phyloP scores from a whole-genome alignment of 495 filamentous ascomycete species.

The Penicillium longicatenatum region DNA sequence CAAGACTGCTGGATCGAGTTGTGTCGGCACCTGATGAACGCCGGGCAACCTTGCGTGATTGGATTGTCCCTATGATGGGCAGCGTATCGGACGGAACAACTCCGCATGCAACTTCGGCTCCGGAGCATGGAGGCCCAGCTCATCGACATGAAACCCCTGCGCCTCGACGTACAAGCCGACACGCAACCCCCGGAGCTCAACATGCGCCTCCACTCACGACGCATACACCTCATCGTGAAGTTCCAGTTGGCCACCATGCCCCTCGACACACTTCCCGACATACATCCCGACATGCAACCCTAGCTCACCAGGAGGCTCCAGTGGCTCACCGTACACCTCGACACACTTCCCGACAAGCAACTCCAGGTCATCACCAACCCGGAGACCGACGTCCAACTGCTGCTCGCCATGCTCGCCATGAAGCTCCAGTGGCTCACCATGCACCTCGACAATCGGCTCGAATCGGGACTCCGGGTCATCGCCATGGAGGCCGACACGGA shows the following conservation, averaged over 20 bases:
- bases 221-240: neutral
- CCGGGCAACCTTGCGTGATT: neutral
- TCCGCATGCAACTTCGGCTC: too few relatives aligned
- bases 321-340: neutral
- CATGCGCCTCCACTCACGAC: too few relatives aligned
- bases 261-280: neutral
- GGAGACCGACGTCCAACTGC: neutral
- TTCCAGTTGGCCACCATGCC: neutral
- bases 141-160: too few relatives aligned
- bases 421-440: neutral
- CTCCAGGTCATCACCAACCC: neutral
- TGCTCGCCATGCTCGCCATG: neutral
- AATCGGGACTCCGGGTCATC: neutral
- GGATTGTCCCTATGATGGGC: neutral
- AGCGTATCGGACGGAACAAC: too few relatives aligned
- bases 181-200: neutral
- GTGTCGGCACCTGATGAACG: neutral
- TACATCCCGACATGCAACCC: neutral
- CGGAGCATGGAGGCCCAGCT: too few relatives aligned
- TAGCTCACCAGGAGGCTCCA: neutral
- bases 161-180: neutral
- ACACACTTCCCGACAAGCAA: neutral
- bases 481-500: neutral
- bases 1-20: neutral
- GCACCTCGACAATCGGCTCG: neutral